phyloP scores from a whole-genome alignment of 2,329 filamentous ascomycete genomes.

The Nemania sp. region DNA sequence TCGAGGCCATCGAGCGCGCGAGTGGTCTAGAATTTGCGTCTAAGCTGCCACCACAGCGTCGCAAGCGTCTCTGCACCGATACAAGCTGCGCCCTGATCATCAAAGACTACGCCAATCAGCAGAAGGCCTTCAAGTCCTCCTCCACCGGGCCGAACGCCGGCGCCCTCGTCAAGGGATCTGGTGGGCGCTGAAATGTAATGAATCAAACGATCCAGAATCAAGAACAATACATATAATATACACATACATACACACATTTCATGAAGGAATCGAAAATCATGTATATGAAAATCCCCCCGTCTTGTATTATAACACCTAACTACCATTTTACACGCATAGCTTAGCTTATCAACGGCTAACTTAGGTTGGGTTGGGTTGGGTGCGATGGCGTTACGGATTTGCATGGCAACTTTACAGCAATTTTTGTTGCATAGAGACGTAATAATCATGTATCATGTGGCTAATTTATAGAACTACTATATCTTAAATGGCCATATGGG shows the following conservation, averaged over 20 bases:
- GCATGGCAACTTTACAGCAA: conserved; percentile 13
- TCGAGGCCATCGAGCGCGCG: conserved; percentile 92
- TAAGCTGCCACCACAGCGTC: conserved; percentile 78
- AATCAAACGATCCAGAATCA: not conserved
- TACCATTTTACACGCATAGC: conserved; percentile 11
- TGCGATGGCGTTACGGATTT: conserved; percentile 13
- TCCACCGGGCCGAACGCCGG: conserved; percentile 21
- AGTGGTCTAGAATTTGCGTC: conserved; percentile 91
- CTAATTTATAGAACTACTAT: conserved; percentile 1
- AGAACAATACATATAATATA: not conserved
- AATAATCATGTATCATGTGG: conserved; percentile 30
- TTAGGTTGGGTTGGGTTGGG: not conserved
- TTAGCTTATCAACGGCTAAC: not conserved
- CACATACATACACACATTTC: not conserved
- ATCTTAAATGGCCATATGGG: not conserved
- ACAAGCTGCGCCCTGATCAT: conserved; percentile 86
- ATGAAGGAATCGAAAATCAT: conserved; percentile 10
- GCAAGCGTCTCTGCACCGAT: conserved; percentile 86
- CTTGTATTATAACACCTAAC: conserved; percentile 33
- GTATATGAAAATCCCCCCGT: conserved; percentile 17
- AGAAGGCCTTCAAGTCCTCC: conserved; percentile 63
- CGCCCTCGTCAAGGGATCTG: conserved; percentile 30
- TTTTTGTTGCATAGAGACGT: conserved; percentile 4
- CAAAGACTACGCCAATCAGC: conserved; percentile 77
- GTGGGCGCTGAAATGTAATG: conserved; percentile 12